These are phyloP conservation scores for Venturia aucupariae DNA, from an alignment of 2,329 filamentous ascomycete genomes.

Conservation along the genomic window DNA sequence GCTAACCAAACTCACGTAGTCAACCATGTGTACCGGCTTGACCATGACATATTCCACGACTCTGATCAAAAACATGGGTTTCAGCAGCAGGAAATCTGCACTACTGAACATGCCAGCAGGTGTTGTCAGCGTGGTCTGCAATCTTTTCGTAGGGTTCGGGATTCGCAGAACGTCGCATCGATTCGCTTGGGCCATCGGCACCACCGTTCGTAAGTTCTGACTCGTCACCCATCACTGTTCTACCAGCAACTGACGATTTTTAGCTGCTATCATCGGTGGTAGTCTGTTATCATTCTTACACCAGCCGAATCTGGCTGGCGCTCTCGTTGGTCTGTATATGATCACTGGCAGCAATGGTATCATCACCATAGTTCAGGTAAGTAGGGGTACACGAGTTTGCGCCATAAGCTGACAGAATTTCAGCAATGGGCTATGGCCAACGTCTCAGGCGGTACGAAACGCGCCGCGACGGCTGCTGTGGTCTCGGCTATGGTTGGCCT, in stretches of 20 bases:
- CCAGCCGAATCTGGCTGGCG: neutral
- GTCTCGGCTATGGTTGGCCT: neutral
- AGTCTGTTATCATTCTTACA: constrained; percentile 53
- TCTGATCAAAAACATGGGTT: constrained; percentile 42
- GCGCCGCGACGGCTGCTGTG: constrained; percentile 2
- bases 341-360: neutral
- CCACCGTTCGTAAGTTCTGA: neutral
- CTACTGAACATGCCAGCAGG: constrained; percentile 49
- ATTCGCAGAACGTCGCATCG: constrained; percentile 40
- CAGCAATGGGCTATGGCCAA: constrained; percentile 9
- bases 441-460: constrained; percentile 11
- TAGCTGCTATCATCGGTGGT: constrained; percentile 55
- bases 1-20: neutral
- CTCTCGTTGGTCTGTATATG: constrained; percentile 8
- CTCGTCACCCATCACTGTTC: neutral
- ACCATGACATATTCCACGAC: constrained; percentile 42
- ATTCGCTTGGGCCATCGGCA: constrained; percentile 40
- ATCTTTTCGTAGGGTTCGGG: constrained; percentile 38
- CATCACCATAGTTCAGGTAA: neutral
- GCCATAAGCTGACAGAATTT: neutral
- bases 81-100: constrained; percentile 36
- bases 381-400: too few species aligned
- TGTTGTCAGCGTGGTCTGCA: constrained; percentile 44
- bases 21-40: constrained; percentile 4
- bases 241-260: neutral